Base-by-base conservation (phyloP, 2,329 filamentous ascomycete species). In the Rhynchosporium agropyri region DNA sequence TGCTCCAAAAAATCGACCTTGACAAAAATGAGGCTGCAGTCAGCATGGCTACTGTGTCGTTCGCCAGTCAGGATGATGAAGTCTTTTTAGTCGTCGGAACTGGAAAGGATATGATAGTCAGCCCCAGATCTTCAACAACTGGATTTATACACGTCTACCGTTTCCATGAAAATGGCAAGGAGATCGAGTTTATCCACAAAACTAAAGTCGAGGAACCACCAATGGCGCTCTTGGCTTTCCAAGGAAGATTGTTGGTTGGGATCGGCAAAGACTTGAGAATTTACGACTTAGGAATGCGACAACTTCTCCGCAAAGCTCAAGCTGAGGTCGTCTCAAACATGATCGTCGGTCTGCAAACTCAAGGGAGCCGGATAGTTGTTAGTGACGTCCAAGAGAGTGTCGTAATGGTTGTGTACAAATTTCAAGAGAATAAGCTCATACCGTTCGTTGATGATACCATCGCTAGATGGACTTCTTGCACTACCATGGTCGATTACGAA, bases 401-500 rank as follows among this genome's bases (percentile, higher is more conserved):
- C 61, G 94, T 89, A 0, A 98, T 91, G 70, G 90, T 96, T 12
- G 93, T 96, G 29, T 98, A 97, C 81, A 98, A 99, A 76, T 88
- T 89, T 49, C 87, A 92, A 68, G 90, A 92, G 69, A 98, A 98
- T 77, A 90, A 89, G 71, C 81, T 99, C 54, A 96, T 99, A 64
- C 90, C 94, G 0, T 99, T 99, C 72, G 91, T 85, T 20, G 95
- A 99, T 74, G 95, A 99, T 74, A 89, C 88, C 6, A 84, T 97
- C 65, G 83, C 92, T 57, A 87, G 95, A 38, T 98, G 93, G 91
- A 96, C 92, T 1, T 96, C 92, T 0, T 90, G 90, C 69, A 89
- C 90, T 0, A 85, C 92, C 2, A 97, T 99, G 92, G 88, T 98
- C 1, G 95, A 99, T 77, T 99, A 99, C 76, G 95, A 99, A 75